Base-by-base conservation (phyloP, 2,329 filamentous ascomycete species). In the Chaetoscypha palmicola region DNA sequence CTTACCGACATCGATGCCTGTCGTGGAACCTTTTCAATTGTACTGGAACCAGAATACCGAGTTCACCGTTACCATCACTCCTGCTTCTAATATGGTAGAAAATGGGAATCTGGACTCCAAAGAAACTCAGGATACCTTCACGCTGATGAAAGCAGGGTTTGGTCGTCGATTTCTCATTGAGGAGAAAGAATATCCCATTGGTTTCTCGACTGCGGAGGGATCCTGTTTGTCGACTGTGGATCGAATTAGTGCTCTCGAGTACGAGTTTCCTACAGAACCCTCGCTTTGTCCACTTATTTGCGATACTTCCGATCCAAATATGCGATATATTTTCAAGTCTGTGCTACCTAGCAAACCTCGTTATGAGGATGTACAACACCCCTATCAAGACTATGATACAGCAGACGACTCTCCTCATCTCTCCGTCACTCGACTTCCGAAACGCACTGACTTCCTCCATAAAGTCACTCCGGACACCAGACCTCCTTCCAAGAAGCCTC, bases 371-470 rank as follows among this genome's bases (percentile, higher is more conserved):
- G 64, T 78, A 0, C 64, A 68, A 19, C 54, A 61, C 22, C 54
- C 59, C 0, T 65, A 67, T 34, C 47, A 50, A 1, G 59, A 59
- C 1, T 70, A 68, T 32, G 62, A 66, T 0, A 52, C 67, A 0
- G 64, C 65, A 0, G 68, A 70, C 0, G 56, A 77, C n/a, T 62
- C 60, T 0, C 66, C 72, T 0, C 77, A 79, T 54, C 47, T 81
- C 2, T 62, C 64, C 2, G 55, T 79, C 0, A 61, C 53, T 14
- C 68, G 61, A 32, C 76, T 76, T 60, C 72, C 77, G 0, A 73
- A 69, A 43, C 69, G 77, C 33, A 65, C 67, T 2, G 79, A 85
- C 54, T 79, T 81, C 38, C 67, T 86, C 4, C 77, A 81, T 48
- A 47, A 47, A 34, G 28, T 56, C 3, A 5, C 19, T 17, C 11